phyloP scores from a whole-genome alignment of 1,139 yeast species.

The Taiozyma onychis region DNA sequence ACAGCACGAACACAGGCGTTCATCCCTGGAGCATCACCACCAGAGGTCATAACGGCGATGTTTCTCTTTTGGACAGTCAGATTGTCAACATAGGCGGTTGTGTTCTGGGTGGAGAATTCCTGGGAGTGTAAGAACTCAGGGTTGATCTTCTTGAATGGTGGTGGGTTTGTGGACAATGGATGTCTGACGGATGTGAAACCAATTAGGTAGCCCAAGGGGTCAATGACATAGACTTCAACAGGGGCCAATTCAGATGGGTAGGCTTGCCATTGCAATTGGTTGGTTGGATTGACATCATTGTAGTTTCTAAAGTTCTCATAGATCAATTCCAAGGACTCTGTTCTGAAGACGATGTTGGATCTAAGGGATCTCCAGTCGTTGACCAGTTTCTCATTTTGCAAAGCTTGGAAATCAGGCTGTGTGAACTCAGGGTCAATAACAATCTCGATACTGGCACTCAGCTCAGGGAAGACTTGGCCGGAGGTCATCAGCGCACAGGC shows the following conservation, averaged over 20 bases:
- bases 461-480: constrained; percentile 28
- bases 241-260: constrained; percentile 65
- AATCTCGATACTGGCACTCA: constrained; percentile 26
- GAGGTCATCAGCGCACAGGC: constrained; percentile 30
- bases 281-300: neutral
- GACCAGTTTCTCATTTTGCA: constrained; percentile 11
- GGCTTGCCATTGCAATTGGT: constrained; percentile 25
- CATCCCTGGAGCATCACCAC: constrained; percentile 99
- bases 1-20: constrained; percentile 93
- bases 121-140: constrained; percentile 17
- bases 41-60: constrained; percentile 95
- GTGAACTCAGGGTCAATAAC: constrained; percentile 10
- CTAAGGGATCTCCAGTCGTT: constrained; percentile 33
- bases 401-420: constrained; percentile 10
- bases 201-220: constrained; percentile 60
- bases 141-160: constrained; percentile 23
- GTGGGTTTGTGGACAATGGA: constrained; percentile 51
- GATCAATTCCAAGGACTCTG: constrained; percentile 24
- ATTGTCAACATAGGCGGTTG: constrained; percentile 7
- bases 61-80: constrained; percentile 34
- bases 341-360: constrained; percentile 28
- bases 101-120: constrained; percentile 6
- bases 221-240: constrained; percentile 58
- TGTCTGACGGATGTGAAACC: constrained; percentile 62
- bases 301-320: constrained; percentile 25